phyloP scores from a whole-genome alignment of 805 yeast species.

The Metschnikowia matae region DNA sequence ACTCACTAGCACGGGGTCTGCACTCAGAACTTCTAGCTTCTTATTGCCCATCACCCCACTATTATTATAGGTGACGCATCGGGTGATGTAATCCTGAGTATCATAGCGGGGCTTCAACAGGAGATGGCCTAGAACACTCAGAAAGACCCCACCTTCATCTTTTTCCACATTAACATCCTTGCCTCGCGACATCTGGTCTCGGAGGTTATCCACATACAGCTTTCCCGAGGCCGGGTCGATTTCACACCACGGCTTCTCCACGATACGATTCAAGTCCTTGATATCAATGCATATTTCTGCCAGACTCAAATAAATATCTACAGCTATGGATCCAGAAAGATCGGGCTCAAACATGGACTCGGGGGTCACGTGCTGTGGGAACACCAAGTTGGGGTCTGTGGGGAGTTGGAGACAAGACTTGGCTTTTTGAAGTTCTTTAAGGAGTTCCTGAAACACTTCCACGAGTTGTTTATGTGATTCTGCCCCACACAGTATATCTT shows the following conservation, averaged over 20 bases:
- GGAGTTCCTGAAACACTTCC: conserved; percentile 24
- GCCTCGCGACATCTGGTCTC: conserved; percentile 47
- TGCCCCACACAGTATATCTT: background rate
- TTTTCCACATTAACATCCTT: conserved; percentile 7
- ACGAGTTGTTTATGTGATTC: conserved; percentile 20
- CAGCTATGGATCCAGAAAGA: conserved; percentile 43
- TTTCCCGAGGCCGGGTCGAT: conserved; percentile 42
- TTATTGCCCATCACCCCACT: conserved; percentile 60
- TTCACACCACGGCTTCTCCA: conserved; percentile 60
- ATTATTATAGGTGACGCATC: conserved; percentile 56
- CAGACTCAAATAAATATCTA: conserved; percentile 58
- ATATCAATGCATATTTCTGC: conserved; percentile 62
- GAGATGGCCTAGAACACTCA: conserved; percentile 23
- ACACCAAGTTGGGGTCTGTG: conserved; percentile 52
- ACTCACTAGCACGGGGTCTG: conserved; percentile 64
- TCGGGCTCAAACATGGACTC: conserved; percentile 41
- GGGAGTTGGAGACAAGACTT: conserved; percentile 37
- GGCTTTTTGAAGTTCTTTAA: conserved; percentile 21
- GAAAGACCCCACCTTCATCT: conserved; percentile 14
- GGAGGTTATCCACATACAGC: conserved; percentile 55
- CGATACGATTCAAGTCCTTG: conserved; percentile 46
- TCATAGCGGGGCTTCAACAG: conserved; percentile 28
- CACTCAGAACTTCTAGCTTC: conserved; percentile 55
- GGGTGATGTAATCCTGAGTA: conserved; percentile 51
- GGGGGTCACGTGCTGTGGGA: conserved; percentile 50